Evolutionary conservation across 2,329 filamentous ascomycete genomes (phyloP).

Genomic region (Verticillium isaacii): DNA sequence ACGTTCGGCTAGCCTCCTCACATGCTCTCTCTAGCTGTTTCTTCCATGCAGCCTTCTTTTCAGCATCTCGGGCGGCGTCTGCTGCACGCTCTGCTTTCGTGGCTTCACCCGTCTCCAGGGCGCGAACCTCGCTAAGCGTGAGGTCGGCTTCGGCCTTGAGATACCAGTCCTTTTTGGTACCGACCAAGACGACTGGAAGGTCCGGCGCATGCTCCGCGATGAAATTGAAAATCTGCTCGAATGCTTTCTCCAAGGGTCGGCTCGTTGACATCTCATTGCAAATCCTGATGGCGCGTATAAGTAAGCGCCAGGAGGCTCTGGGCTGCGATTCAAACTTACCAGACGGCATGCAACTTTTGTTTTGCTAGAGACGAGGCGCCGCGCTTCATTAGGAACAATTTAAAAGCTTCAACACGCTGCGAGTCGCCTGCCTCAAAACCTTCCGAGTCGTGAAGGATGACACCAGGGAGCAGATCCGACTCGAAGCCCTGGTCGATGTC

Average conservation of each 20-base stretch:
- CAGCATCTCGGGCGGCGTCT: constrained; percentile 6
- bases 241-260: constrained; percentile 17
- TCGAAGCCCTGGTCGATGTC: constrained; percentile 21
- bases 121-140: constrained; percentile 8
- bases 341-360: constrained; percentile 19
- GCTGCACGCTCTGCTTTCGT: constrained; percentile 11
- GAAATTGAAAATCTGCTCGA: constrained; percentile 17
- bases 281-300: constrained; percentile 11
- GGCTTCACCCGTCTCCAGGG: constrained; percentile 3
- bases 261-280: constrained; percentile 17
- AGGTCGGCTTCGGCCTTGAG: constrained; percentile 15
- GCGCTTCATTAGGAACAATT: constrained; percentile 18
- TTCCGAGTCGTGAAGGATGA: constrained; percentile 21
- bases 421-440: constrained; percentile 19
- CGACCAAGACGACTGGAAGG: constrained; percentile 18
- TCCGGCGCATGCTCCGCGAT: constrained; percentile 13
- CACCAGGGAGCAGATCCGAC: constrained; percentile 18
- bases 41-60: constrained; percentile 11
- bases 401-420: constrained; percentile 16
- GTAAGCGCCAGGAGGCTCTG: not conserved
- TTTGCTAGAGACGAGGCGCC: constrained; percentile 6
- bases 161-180: constrained; percentile 21
- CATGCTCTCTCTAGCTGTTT: not conserved
- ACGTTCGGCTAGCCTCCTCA: not conserved
- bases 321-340: constrained; percentile 8